Evolutionary conservation across 2,329 filamentous ascomycete genomes (phyloP), one percentile per base, ranked within the genome.

Genomic region (Diaporthe batatas): DNA sequence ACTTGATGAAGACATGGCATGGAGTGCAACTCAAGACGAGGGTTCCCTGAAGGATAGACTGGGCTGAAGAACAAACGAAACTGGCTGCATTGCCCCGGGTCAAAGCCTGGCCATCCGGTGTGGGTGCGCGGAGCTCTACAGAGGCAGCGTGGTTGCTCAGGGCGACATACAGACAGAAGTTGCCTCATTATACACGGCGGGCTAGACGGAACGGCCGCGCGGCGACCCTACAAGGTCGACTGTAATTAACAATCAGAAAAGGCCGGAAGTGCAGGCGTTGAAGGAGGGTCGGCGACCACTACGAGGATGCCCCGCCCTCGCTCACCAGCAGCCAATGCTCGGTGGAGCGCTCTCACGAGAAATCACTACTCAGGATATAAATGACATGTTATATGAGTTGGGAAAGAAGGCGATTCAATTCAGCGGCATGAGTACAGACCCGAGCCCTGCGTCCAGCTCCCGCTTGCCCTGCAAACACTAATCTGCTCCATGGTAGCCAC

Each of bases 1-100:
- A 95, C 68, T 86, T 94, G 81, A 91, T 96, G 78, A 94, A 93
- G 85, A 84, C 85, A 51, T 96, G 94, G 94, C 94, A 97, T 82
- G 94, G 94, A 11, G 87, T 96, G 73, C 93, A 96, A 84, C 85
- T 97, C 78, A 91, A 91, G 82, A 96, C 94, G 32, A 91, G 87
- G 79, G 88, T 82, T 44, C 85, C 86, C 12, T 85, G 74, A 79
- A 39, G 6, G n/a, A 42, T 11, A 14, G n/a, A n/a, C 11, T 8
- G 21, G n/a, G n/a, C 1, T 2, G 5, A 32, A 21, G 25, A 39
- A 29, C 4, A 7, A 18, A 23, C 11, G 11, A n/a, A 23, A 39
- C 21, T 39, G 70, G 25, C 29, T 18, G 3, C 18, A 34, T 2
- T 3, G 51, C 4, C 10, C 12, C 39, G 39, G 29, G 8, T n/a